Conservation (phyloP, 257 asterid species). For the Solanum gracilifrons region DNA sequence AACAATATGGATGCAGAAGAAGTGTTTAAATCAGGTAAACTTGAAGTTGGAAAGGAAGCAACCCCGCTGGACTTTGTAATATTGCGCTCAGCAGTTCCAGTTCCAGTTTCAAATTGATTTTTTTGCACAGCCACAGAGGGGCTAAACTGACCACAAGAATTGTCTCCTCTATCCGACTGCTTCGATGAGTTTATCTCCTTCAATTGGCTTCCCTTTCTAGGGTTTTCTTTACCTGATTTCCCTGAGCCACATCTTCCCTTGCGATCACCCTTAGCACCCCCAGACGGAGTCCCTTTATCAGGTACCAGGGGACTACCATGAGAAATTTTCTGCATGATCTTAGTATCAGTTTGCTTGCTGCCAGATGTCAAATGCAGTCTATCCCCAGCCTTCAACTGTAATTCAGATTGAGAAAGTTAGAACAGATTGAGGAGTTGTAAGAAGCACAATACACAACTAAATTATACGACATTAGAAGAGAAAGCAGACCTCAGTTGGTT, state of each 20-base stretch:
- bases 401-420: constrained; percentile 1
- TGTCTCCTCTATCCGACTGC: constrained; percentile 43
- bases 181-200: constrained; percentile 39
- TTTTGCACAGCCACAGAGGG: constrained; percentile 40
- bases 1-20: constrained; percentile 48
- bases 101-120: constrained; percentile 37
- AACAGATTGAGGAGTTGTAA: neutral
- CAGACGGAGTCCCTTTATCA: constrained; percentile 27
- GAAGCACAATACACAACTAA: neutral
- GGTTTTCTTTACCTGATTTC: constrained; percentile 55
- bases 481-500: constrained; percentile 38
- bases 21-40: constrained; percentile 77
- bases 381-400: constrained; percentile 40
- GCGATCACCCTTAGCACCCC: constrained; percentile 39
- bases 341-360: constrained; percentile 29
- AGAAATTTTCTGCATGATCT: constrained; percentile 33
- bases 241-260: constrained; percentile 65
- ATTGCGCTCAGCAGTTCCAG: constrained; percentile 15
- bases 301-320: constrained; percentile 26
- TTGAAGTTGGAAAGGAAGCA: constrained; percentile 47
- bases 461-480: neutral
- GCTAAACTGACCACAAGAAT: constrained; percentile 28
- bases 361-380: constrained; percentile 35
- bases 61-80: constrained; percentile 32
- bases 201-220: constrained; percentile 39